These are phyloP conservation scores for Pseudotulostoma volvatum DNA, from an alignment of 495 filamentous ascomycete species.

Conservation along the genomic window DNA sequence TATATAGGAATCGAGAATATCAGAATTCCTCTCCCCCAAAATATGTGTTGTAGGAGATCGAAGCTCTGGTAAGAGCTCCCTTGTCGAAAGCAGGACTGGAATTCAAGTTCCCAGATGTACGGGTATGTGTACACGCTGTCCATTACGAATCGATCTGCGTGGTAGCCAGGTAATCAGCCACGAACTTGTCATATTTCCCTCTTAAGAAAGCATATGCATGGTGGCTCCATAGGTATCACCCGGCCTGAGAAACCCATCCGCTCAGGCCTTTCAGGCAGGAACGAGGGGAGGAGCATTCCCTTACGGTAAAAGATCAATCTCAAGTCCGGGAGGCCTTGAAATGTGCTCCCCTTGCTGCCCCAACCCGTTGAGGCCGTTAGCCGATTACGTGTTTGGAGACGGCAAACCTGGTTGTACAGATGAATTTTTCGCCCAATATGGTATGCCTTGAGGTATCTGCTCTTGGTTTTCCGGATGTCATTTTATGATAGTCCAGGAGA, in stretches of 20 bases:
- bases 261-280: constrained; percentile 25
- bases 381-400: constrained; percentile 31
- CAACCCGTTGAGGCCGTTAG: constrained; percentile 37
- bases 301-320: constrained; percentile 19
- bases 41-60: constrained; percentile 72
- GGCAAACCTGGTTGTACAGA: constrained; percentile 24
- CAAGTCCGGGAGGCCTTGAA: constrained; percentile 42
- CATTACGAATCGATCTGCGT: constrained; percentile 58
- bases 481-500: constrained; percentile 75
- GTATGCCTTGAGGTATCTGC: constrained; percentile 57
- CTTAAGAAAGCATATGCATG: constrained; percentile 37
- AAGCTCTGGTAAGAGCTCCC: constrained; percentile 59
- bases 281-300: constrained; percentile 26
- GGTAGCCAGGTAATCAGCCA: constrained; percentile 28
- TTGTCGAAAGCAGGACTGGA: constrained; percentile 68
- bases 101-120: constrained; percentile 53
- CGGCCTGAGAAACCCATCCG: constrained; percentile 24
- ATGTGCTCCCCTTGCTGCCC: constrained; percentile 55
- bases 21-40: constrained; percentile 49
- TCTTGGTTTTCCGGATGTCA: constrained; percentile 50
- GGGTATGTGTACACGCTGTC: constrained; percentile 62
- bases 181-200: constrained; percentile 53
- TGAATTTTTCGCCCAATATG: constrained; percentile 63
- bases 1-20: constrained; percentile 35
- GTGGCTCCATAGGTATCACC: constrained; percentile 8